Conservation (phyloP, 768 basidiomycete species). For the Suillus paluster region DNA sequence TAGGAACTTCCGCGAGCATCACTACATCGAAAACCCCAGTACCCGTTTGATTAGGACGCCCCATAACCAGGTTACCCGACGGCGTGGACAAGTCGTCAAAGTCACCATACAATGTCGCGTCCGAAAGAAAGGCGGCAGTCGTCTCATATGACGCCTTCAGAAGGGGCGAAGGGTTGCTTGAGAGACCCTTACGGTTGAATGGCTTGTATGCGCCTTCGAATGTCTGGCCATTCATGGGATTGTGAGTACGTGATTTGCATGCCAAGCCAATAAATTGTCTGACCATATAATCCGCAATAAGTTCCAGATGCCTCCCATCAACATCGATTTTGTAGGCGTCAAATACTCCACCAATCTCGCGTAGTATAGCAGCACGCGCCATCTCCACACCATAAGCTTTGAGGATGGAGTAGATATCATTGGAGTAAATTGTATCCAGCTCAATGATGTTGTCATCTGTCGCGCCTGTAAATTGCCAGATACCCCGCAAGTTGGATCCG, state of each 20-base stretch:
- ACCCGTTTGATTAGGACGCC: constrained; percentile 86
- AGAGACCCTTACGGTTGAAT: constrained; percentile 95
- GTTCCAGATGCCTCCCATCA: constrained; percentile 88
- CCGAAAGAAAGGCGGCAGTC: constrained; percentile 89
- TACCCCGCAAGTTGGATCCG: constrained; percentile 89
- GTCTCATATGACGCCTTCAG: constrained; percentile 99
- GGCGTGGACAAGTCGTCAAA: constrained; percentile 92
- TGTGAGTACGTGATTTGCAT: constrained; percentile 4
- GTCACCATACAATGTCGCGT: constrained; percentile 93
- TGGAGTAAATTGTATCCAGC: constrained; percentile 84
- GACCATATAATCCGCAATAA: constrained; percentile 99
- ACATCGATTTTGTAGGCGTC: constrained; percentile 96
- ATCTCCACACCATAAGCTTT: constrained; percentile 97
- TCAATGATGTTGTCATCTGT: constrained; percentile 66
- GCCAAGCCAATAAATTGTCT: constrained; percentile 25
- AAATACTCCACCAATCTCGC: constrained; percentile 92
- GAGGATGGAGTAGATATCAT: constrained; percentile 92
- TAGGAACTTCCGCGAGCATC: constrained; percentile 46
- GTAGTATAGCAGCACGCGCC: constrained; percentile 88
- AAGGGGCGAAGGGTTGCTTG: constrained; percentile 91
- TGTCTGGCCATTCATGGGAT: constrained; percentile 57
- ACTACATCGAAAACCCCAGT: constrained; percentile 94
- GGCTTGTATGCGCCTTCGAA: constrained; percentile 98
- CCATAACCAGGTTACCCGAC: constrained; percentile 90
- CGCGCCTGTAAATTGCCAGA: constrained; percentile 76